Conservation (phyloP, 345 rosid species). For the Acer saccharum region DNA sequence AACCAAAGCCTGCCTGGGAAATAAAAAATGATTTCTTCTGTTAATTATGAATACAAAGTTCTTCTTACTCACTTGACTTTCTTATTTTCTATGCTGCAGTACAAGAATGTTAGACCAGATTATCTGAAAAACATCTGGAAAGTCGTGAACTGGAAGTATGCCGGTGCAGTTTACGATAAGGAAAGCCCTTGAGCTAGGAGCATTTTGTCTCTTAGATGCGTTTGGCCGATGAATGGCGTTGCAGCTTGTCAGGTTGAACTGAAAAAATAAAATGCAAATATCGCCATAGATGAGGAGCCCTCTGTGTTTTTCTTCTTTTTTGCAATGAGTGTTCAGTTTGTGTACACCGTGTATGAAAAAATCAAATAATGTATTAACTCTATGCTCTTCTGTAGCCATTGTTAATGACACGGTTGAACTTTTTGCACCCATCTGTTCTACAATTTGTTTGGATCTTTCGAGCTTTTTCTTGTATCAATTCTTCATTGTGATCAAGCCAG, state of each 20-base stretch:
- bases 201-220: neutral
- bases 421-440: neutral
- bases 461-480: neutral
- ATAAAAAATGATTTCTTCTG: no score
- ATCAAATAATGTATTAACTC: neutral
- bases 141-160: slow-evolving; percentile 91
- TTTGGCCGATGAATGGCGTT: neutral
- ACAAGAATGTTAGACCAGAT: slow-evolving; percentile 87
- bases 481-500: neutral
- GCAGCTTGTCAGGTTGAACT: slow-evolving; percentile 4
- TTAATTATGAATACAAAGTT: neutral
- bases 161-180: slow-evolving; percentile 59
- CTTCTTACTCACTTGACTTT: neutral
- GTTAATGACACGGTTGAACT: neutral
- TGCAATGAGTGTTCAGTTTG: neutral
- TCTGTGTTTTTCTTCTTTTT: neutral
- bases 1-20: no score
- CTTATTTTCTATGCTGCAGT: slow-evolving; percentile 42
- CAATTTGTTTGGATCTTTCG: no score
- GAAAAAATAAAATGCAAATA: neutral
- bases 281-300: neutral
- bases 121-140: slow-evolving; percentile 96
- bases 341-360: neutral
- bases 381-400: neutral
- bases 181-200: slow-evolving; percentile 46